A percentile compares a stretch with the other conserved stretches of the same genome.
Evolutionary conservation across 768 basidiomycete species (phyloP).

Genomic region (Calocybe indica): DNA sequence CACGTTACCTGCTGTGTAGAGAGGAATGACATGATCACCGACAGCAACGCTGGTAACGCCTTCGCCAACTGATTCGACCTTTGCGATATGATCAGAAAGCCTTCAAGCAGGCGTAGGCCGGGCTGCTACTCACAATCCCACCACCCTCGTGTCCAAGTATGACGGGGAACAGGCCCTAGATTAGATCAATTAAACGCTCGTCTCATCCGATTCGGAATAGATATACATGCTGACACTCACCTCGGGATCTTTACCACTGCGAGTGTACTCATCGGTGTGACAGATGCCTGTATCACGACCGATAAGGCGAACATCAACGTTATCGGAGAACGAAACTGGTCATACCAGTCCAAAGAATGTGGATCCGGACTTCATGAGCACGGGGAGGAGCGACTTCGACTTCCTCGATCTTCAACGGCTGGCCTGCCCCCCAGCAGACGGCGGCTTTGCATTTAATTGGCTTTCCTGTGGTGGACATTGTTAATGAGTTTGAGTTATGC

Average conservation of each 20-base stretch:
- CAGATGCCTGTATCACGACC: conserved; percentile 62
- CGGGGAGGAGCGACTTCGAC: conserved; percentile 91
- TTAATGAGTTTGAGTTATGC: conserved; percentile 3
- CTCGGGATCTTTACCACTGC: conserved; percentile 94
- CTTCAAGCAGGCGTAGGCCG: background rate
- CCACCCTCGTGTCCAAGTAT: conserved; percentile 96
- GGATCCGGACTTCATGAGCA: conserved; percentile 89
- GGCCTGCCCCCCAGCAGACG: conserved; percentile 91
- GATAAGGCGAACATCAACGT: conserved; percentile 6
- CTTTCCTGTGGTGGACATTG: conserved; percentile 78
- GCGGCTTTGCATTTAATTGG: conserved; percentile 86
- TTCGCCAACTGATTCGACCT: conserved; percentile 98
- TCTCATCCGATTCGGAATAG: background rate
- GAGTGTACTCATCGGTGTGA: conserved; percentile 97
- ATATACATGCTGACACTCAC: conserved; percentile 28
- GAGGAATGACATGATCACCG: conserved; percentile 97
- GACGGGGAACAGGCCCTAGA: conserved; percentile 81
- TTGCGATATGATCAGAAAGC: conserved; percentile 10
- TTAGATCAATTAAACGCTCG: conserved; percentile 1
- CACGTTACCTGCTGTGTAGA: conserved; percentile 83
- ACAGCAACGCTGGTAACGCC: conserved; percentile 72
- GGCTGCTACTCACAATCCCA: conserved; percentile 61
- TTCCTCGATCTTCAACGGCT: conserved; percentile 82
- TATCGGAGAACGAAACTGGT: background rate
- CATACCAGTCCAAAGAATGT: conserved; percentile 83